A percentile compares a stretch with the other conserved stretches of the same genome.
These are phyloP conservation scores for Russula brevipes DNA, from an alignment of 768 basidiomycete species.

Conservation along the genomic window DNA sequence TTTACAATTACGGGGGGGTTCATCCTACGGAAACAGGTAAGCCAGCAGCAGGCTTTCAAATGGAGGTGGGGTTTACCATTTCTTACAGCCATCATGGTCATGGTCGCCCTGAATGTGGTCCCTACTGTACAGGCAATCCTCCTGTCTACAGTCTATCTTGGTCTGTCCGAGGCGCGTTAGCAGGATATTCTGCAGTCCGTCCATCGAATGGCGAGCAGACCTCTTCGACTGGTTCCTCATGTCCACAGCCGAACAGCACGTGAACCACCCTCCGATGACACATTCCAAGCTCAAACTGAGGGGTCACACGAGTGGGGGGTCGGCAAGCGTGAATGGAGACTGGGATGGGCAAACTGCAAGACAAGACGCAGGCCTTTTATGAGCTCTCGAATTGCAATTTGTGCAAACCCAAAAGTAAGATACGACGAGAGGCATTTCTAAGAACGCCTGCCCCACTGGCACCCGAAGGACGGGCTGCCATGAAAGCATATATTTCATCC, in stretches of 20 bases:
- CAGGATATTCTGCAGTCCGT: too few species aligned
- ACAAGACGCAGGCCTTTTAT: conserved; percentile 11
- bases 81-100: not conserved
- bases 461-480: conserved; percentile 13
- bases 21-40: conserved; percentile 15
- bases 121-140: conserved; percentile 12
- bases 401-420: conserved; percentile 8
- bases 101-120: conserved; percentile 6
- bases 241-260: conserved; percentile 10
- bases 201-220: not conserved
- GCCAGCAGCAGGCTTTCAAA: not conserved
- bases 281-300: conserved; percentile 9
- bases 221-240: conserved; percentile 3
- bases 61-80: conserved; percentile 6
- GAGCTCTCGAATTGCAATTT: conserved; percentile 21
- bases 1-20: not conserved
- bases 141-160: conserved; percentile 6
- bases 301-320: conserved; percentile 2
- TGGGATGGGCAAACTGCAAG: not conserved
- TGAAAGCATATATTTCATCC: not conserved
- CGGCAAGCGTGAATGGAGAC: not conserved
- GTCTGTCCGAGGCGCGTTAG: not conserved
- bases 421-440: not conserved
- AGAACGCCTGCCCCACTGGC: conserved; percentile 1
- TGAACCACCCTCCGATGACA: conserved; percentile 12